Evolutionary conservation across 2,329 filamentous ascomycete genomes (phyloP).

Genomic region (Penicillium sp.): DNA sequence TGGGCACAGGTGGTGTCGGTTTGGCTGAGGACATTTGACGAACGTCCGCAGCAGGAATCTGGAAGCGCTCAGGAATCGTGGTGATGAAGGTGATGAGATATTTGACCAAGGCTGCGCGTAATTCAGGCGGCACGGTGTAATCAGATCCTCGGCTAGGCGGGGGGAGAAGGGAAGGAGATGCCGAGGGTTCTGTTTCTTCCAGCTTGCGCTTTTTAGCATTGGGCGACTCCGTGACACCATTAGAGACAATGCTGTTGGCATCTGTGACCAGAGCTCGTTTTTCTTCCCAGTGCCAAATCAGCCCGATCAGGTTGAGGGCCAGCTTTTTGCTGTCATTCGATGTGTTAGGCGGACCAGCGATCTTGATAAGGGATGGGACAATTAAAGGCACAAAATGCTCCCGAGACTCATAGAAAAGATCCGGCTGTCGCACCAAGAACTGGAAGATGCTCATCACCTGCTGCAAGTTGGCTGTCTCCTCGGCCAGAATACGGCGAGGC

Average conservation of each 20-base stretch:
- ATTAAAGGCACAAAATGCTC: constrained; percentile 89
- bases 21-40: constrained; percentile 53
- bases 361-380: constrained; percentile 83
- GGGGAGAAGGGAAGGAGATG: constrained; percentile 51
- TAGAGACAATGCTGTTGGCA: constrained; percentile 22
- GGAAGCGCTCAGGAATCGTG: constrained; percentile 80
- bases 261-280: constrained; percentile 66
- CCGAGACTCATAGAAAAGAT: constrained; percentile 90
- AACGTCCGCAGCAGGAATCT: constrained; percentile 67
- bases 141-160: constrained; percentile 53
- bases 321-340: constrained; percentile 91
- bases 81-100: constrained; percentile 96
- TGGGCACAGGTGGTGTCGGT: constrained; percentile 52
- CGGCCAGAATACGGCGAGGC: constrained; percentile 83
- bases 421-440: constrained; percentile 87
- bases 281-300: constrained; percentile 93
- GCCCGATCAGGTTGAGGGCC: constrained; percentile 81
- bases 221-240: constrained; percentile 64
- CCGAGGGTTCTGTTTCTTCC: constrained; percentile 58
- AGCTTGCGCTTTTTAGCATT: constrained; percentile 71
- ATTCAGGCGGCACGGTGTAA: constrained; percentile 64
- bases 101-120: constrained; percentile 80
- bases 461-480: constrained; percentile 91
- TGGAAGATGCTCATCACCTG: constrained; percentile 98
- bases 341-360: constrained; percentile 73